These are phyloP conservation scores for Gynostemma pentaphyllum DNA, from an alignment of 306 rosid species.

Conservation along the genomic window DNA sequence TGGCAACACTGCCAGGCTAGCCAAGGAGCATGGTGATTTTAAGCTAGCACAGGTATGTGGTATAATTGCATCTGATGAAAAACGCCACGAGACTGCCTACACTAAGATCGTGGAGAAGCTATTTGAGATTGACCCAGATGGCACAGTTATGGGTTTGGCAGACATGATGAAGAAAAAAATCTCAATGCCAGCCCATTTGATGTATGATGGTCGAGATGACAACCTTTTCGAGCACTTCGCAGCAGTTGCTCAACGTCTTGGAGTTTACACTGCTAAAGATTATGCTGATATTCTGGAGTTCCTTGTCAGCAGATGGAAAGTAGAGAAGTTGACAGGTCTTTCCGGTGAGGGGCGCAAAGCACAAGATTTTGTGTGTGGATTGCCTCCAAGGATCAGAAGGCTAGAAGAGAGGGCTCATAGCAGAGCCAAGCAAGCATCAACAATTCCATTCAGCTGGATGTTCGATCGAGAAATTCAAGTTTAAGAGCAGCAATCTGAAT, in stretches of 20 bases:
- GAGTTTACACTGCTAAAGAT: constrained; percentile 40
- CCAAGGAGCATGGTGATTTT: constrained; percentile 40
- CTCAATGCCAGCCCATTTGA: constrained; percentile 49
- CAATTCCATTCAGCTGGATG: constrained; percentile 41
- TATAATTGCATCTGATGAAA: constrained; percentile 44
- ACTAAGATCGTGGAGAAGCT: constrained; percentile 53
- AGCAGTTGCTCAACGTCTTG: constrained; percentile 38
- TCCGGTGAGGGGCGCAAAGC: constrained; percentile 34
- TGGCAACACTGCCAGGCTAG: constrained; percentile 49
- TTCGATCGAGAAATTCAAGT: constrained; percentile 23
- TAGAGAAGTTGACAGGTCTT: constrained; percentile 36
- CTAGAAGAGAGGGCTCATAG: constrained; percentile 41
- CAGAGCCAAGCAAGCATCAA: constrained; percentile 28
- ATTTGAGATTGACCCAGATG: constrained; percentile 42
- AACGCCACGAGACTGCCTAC: constrained; percentile 45
- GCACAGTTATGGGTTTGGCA: constrained; percentile 40
- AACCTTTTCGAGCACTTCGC: constrained; percentile 35
- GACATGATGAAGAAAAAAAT: constrained; percentile 52
- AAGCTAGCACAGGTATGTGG: constrained; percentile 47
- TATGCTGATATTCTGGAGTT: constrained; percentile 51
- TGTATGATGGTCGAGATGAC: constrained; percentile 36
- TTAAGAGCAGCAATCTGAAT: constrained; percentile 2
- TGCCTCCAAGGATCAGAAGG: constrained; percentile 35
- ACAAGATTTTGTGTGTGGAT: constrained; percentile 34
- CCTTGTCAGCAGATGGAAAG: constrained; percentile 40